Evolutionary conservation across 495 filamentous ascomycete species (phyloP), one percentile per base, ranked within the genome.

Genomic region (Haplographium delicatum): DNA sequence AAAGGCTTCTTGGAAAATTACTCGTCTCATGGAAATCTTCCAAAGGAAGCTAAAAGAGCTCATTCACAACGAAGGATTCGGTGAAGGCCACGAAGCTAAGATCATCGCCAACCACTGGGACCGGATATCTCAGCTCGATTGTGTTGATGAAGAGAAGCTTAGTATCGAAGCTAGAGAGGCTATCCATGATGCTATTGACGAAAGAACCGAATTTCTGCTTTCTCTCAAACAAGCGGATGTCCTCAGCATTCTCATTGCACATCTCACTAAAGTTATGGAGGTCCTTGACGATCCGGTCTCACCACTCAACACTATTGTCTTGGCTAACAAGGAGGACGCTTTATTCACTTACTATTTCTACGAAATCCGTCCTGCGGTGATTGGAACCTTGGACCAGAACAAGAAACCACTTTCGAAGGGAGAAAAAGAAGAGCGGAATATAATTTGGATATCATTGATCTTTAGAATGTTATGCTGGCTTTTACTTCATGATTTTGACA

Each of bases 391-490:
- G 16, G 51, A 50, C 18, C 8, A 15, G 11, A 22, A 47, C 1
- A 37, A 44, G 10, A 46, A 41, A 19, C 34, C 42, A 1, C 30
- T 52, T 6, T 42, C 47, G 11, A 55, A 27, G 16, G 18, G 16
- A 7, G 37, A 39, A 22, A 54, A 48, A 19, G 50, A 57, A n/a
- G 23, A 44, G 3, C 22, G 51, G 26, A 60, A 68, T 44, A 62
- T 58, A 2, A 68, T 73, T 26, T 76, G 73, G 73, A 70, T 70
- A 42, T 62, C 65, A 11, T 59, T 75, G n/a, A 62, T 74, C 0
- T 72, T 74, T 45, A 62, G 74, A 5, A 78, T 76, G 74, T 55
- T 78, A 26, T 75, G 71, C 57, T 76, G 74, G 74, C 53, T 78
- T 5, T 54, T 69, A 47, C 54, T 76, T 53, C 73, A 78, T 47